Evolutionary conservation across 2,329 filamentous ascomycete genomes (phyloP).

Genomic region (Epichloe typhina): DNA sequence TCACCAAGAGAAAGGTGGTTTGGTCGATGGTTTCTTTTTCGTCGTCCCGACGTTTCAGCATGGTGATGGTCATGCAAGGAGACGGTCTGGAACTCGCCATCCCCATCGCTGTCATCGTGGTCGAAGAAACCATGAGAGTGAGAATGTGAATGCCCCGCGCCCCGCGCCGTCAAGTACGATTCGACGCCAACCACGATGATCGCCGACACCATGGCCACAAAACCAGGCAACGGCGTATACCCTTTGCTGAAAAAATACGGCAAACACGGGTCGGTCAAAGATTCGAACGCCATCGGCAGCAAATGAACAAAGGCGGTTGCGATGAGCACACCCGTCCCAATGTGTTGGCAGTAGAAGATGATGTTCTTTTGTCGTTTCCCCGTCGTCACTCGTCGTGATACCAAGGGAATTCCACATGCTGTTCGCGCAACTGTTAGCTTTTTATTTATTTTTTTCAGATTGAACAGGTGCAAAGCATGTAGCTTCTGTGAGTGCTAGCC

Average conservation of each 20-base stretch:
- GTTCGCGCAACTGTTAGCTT: slow-evolving; percentile 3
- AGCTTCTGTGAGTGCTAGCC: neutral
- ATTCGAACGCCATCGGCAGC: slow-evolving; percentile 53
- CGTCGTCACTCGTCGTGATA: slow-evolving; percentile 45
- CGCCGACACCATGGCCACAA: slow-evolving; percentile 73
- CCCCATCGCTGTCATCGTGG: slow-evolving; percentile 32
- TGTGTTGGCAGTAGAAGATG: slow-evolving; percentile 58
- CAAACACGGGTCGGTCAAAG: slow-evolving; percentile 56
- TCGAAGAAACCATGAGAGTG: slow-evolving; percentile 37
- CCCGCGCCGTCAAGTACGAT: slow-evolving; percentile 70
- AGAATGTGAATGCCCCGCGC: slow-evolving; percentile 47
- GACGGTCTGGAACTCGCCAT: slow-evolving; percentile 15
- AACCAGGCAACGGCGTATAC: slow-evolving; percentile 69
- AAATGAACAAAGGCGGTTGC: slow-evolving; percentile 76
- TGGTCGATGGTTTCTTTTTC: slow-evolving; percentile 28
- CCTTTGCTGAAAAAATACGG: slow-evolving; percentile 65
- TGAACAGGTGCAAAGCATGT: too few relatives aligned
- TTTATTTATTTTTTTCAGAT: neutral
- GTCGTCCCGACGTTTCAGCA: slow-evolving; percentile 23
- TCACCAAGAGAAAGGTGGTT: slow-evolving; percentile 38
- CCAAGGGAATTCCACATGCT: slow-evolving; percentile 54
- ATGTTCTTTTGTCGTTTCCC: slow-evolving; percentile 45
- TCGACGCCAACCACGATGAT: slow-evolving; percentile 74
- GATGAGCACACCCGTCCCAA: slow-evolving; percentile 74
- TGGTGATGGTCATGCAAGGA: slow-evolving; percentile 9